Percentiles rank a stretch among this genome's conserved stretches.
Conservation (phyloP, 441 rosid species). For the Croton laevigatus region DNA sequence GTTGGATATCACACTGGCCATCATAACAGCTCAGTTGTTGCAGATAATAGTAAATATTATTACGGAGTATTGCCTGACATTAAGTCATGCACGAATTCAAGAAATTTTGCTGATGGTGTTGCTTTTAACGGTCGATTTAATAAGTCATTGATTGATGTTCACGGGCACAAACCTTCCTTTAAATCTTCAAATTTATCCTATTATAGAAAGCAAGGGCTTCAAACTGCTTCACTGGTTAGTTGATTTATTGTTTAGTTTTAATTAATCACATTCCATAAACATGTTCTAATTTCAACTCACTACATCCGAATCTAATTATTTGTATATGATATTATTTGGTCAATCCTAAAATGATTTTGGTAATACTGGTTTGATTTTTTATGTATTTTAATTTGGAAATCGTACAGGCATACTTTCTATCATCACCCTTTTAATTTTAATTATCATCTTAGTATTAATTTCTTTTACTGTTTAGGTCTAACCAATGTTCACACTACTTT, state of each 20-base stretch:
- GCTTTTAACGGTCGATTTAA: conserved; percentile 32
- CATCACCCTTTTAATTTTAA: too few relatives aligned
- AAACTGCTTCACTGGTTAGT: conserved; percentile 41
- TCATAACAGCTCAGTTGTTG: conserved; percentile 28
- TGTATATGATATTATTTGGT: too few relatives aligned
- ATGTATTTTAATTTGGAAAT: too few relatives aligned
- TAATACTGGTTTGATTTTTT: too few relatives aligned
- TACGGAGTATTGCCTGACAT: conserved; percentile 20
- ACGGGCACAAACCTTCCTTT: conserved; percentile 42
- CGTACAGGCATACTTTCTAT: too few relatives aligned
- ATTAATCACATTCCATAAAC: too few relatives aligned
- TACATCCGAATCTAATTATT: too few relatives aligned
- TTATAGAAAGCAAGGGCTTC: conserved; percentile 50
- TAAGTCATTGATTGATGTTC: conserved; percentile 44
- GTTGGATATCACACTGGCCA: conserved; percentile 29
- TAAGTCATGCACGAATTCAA: conserved; percentile 30
- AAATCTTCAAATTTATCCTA: conserved; percentile 47
- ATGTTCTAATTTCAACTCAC: too few relatives aligned
- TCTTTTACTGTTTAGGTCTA: background rate
- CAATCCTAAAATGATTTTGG: too few relatives aligned
- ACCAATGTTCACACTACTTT: background rate
- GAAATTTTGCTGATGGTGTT: conserved; percentile 31
- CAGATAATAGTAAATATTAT: conserved; percentile 33
- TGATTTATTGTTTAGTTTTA: background rate
- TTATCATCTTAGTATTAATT: background rate